Evolutionary conservation across 2,329 filamentous ascomycete species (phyloP).

Genomic region (Sporothrix pallida): DNA sequence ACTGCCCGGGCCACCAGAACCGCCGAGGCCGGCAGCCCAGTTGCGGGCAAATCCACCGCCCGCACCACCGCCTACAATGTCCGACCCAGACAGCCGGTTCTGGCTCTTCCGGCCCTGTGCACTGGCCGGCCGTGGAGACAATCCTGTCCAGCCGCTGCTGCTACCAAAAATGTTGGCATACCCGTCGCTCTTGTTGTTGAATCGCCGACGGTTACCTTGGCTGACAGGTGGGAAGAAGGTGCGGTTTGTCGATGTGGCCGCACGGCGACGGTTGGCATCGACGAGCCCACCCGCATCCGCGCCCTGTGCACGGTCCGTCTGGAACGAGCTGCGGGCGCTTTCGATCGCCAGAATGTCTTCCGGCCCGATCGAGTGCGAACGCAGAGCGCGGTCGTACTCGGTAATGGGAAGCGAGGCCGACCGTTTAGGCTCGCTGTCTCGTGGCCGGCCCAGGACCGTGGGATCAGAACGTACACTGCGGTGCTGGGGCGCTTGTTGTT

Average conservation of each 20-base stretch:
- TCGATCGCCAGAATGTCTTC: conserved; percentile 61
- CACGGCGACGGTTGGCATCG: conserved; percentile 45
- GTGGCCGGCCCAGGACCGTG: conserved; percentile 46
- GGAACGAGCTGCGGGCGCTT: conserved; percentile 60
- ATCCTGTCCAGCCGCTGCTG: conserved; percentile 55
- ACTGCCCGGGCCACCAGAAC: background rate
- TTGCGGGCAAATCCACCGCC: conserved; percentile 7
- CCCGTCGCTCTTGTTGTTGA: conserved; percentile 29
- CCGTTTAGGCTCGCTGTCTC: conserved; percentile 55
- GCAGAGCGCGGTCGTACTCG: conserved; percentile 64
- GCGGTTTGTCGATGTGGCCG: conserved; percentile 48
- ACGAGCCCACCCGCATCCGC: conserved; percentile 26
- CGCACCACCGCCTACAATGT: background rate
- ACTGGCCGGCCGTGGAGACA: conserved; percentile 67
- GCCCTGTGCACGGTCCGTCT: conserved; percentile 49
- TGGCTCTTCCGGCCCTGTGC: conserved; percentile 58
- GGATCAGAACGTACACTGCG: conserved; percentile 55
- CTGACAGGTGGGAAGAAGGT: conserved; percentile 45
- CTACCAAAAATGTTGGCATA: conserved; percentile 39
- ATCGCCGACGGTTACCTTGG: conserved; percentile 41
- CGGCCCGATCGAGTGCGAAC: conserved; percentile 65
- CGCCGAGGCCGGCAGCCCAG: background rate
- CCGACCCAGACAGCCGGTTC: conserved; percentile 38
- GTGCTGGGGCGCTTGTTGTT: conserved; percentile 48
- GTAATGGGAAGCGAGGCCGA: conserved; percentile 65